Evolutionary conservation across 345 rosid genomes (phyloP).

Genomic region (Gynandropsis gynandra): DNA sequence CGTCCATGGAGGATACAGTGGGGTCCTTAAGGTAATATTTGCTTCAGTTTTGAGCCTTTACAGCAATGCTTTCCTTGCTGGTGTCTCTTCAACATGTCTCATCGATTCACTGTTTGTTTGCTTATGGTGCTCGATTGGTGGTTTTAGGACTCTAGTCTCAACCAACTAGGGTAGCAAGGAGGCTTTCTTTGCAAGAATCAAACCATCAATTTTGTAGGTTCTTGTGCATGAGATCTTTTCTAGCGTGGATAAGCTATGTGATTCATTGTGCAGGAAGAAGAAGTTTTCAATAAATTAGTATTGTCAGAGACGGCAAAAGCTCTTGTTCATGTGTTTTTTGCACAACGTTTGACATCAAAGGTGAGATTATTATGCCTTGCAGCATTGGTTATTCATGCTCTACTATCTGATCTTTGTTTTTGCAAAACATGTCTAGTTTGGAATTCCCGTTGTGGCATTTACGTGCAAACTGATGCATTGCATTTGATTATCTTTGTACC

Average conservation of each 20-base stretch:
- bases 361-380: slow-evolving; percentile 29
- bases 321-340: slow-evolving; percentile 84
- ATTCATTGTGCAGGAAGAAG: slow-evolving; percentile 62
- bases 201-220: neutral
- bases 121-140: neutral
- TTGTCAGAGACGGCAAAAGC: slow-evolving; percentile 66
- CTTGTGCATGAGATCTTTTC: neutral
- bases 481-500: neutral
- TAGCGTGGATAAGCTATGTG: neutral
- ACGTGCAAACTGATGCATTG: neutral
- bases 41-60: neutral
- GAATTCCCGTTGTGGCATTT: neutral
- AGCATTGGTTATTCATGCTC: neutral
- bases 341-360: slow-evolving; percentile 83
- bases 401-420: neutral
- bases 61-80: slow-evolving; percentile 1
- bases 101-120: neutral
- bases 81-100: slow-evolving; percentile 1
- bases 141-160: neutral
- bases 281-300: slow-evolving; percentile 63
- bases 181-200: neutral
- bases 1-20: slow-evolving; percentile 84
- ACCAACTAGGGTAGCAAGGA: neutral
- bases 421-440: neutral
- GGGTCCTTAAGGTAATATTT: slow-evolving; percentile 63